These are phyloP conservation scores for Rhizomucor pusillus DNA, from an alignment of 371 early-diverging fungal species.

Conservation along the genomic window DNA sequence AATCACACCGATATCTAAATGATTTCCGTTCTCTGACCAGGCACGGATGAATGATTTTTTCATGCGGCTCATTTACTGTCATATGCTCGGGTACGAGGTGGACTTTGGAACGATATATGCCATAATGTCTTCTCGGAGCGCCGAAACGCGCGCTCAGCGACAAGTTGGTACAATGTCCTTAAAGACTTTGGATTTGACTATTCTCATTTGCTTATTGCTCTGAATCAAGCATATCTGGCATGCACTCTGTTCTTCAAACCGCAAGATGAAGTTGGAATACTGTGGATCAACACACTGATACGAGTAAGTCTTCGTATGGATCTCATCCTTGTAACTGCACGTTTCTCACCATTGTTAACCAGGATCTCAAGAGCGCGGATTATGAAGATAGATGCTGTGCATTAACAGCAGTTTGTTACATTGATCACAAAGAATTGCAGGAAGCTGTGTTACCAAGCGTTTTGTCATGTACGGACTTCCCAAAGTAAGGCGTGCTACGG, in stretches of 20 bases:
- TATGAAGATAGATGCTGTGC: slow-evolving; percentile 43
- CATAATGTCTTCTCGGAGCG: slow-evolving; percentile 54
- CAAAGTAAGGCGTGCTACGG: slow-evolving; percentile 27
- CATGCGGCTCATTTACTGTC: slow-evolving; percentile 45
- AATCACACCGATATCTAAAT: too few relatives aligned
- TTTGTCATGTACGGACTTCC: slow-evolving; percentile 24
- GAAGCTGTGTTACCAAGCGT: slow-evolving; percentile 29
- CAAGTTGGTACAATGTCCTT: slow-evolving; percentile 32
- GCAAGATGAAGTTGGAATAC: slow-evolving; percentile 42
- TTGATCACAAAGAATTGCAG: slow-evolving; percentile 38
- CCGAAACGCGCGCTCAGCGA: slow-evolving; percentile 38
- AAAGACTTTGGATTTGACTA: background rate
- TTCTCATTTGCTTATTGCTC: background rate
- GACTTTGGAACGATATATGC: slow-evolving; percentile 55
- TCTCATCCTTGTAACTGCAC: too few relatives aligned
- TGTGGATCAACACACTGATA: slow-evolving; percentile 55
- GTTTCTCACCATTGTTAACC: background rate
- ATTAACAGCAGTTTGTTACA: slow-evolving; percentile 37
- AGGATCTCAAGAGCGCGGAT: slow-evolving; percentile 42
- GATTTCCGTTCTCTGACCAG: slow-evolving; percentile 14
- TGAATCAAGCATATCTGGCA: slow-evolving; percentile 40
- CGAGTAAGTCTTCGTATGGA: slow-evolving; percentile 19
- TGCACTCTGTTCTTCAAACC: slow-evolving; percentile 40
- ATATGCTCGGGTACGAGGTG: slow-evolving; percentile 51
- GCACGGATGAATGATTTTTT: slow-evolving; percentile 43